Percentiles rank a stretch among this genome's conserved stretches.
These are phyloP conservation scores for Leccinum ochraceum DNA, from an alignment of 768 basidiomycete species.

Conservation along the genomic window DNA sequence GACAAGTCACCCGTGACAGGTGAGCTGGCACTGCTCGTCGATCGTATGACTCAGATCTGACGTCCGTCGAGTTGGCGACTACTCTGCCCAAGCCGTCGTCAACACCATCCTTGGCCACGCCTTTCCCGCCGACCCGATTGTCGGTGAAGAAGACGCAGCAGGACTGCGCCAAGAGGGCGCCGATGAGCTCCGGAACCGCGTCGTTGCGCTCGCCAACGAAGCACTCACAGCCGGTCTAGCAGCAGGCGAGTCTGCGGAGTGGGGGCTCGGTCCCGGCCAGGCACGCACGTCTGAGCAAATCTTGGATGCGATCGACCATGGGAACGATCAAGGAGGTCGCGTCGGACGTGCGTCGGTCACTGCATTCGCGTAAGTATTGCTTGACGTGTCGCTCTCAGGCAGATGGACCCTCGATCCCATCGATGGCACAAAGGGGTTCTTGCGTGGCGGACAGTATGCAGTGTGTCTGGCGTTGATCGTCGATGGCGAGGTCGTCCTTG, in stretches of 20 bases:
- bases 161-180: constrained; percentile 59
- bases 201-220: constrained; percentile 82
- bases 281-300: constrained; percentile 43
- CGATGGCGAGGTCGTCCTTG: constrained; percentile 75
- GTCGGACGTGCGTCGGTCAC: constrained; percentile 57
- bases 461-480: constrained; percentile 87
- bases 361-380: not conserved
- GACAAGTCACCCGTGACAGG: constrained; percentile 94
- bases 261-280: constrained; percentile 71
- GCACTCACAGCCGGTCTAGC: constrained; percentile 57
- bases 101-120: constrained; percentile 72
- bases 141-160: constrained; percentile 83
- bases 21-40: constrained; percentile 27
- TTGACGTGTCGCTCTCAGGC: constrained; percentile 40
- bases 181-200: constrained; percentile 53
- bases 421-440: constrained; percentile 92
- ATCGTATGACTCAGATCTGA: constrained; percentile 23
- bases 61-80: constrained; percentile 74
- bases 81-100: constrained; percentile 90
- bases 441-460: constrained; percentile 90
- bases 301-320: constrained; percentile 83
- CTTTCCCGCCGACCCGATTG: constrained; percentile 85
- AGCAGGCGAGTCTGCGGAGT: constrained; percentile 57
- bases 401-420: constrained; percentile 91
- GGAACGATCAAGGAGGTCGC: constrained; percentile 69